phyloP scores from a whole-genome alignment of 2,329 filamentous ascomycete genomes.

The Sarocladiaceae sp. region DNA sequence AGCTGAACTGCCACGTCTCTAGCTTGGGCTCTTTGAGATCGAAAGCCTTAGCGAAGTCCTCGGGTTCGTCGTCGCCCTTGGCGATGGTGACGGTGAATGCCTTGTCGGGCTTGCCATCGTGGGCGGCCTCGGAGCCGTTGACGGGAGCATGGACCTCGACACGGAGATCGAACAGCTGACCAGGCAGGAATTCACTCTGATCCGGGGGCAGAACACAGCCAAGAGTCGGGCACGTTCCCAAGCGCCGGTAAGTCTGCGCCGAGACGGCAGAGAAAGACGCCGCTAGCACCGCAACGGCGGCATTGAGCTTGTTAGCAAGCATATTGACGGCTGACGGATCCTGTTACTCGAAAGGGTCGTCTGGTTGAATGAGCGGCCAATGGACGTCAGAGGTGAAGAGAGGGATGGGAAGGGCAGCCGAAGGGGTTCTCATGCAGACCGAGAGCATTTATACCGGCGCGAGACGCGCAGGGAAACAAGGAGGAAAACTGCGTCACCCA shows the following conservation, averaged over 20 bases:
- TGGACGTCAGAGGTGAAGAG: slow-evolving; percentile 5
- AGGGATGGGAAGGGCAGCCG: background rate
- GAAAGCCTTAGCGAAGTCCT: slow-evolving; percentile 61
- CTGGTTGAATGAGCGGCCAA: slow-evolving; percentile 1
- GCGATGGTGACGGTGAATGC: slow-evolving; percentile 69
- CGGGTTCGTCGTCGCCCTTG: slow-evolving; percentile 49
- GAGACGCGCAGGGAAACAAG: background rate
- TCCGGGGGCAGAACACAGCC: slow-evolving; percentile 57
- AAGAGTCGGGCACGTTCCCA: slow-evolving; percentile 52
- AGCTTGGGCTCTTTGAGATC: slow-evolving; percentile 61
- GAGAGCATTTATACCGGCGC: background rate
- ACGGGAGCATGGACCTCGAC: slow-evolving; percentile 75
- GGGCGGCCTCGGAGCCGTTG: slow-evolving; percentile 75
- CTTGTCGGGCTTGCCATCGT: slow-evolving; percentile 61
- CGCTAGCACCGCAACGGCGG: slow-evolving; percentile 24
- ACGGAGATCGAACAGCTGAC: slow-evolving; percentile 78
- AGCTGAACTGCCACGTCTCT: slow-evolving; percentile 78
- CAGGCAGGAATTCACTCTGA: slow-evolving; percentile 73
- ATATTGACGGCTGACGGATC: slow-evolving; percentile 15
- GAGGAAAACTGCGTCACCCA: background rate
- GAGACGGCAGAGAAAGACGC: slow-evolving; percentile 33
- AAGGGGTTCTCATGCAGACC: slow-evolving; percentile 5
- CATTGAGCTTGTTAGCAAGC: slow-evolving; percentile 29
- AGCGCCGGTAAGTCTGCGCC: slow-evolving; percentile 53
- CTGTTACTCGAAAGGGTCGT: background rate